Conservation (phyloP, 164 flowering plant genomes). For the Piper betle region DNA sequence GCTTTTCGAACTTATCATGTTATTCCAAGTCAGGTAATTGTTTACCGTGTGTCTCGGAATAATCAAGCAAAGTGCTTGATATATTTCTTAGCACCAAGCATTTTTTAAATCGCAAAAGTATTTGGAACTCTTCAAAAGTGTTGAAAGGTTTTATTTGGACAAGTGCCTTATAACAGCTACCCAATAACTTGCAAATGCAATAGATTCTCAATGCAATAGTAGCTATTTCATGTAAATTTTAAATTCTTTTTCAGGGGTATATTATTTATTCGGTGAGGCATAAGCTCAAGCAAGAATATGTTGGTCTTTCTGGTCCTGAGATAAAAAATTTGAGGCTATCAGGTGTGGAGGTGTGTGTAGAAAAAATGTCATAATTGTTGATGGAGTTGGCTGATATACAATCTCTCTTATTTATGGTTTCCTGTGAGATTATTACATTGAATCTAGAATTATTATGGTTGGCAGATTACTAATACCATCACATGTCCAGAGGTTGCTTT, state of each 20-base stretch:
- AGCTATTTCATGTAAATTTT: too few species aligned
- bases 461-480: conserved; percentile 62
- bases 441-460: conserved; percentile 4
- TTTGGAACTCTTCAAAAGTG: too few species aligned
- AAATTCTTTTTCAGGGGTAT: conserved; percentile 49
- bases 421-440: background rate
- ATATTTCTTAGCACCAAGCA: too few species aligned
- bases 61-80: background rate
- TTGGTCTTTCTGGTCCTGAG: conserved; percentile 69
- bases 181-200: background rate
- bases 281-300: conserved; percentile 72
- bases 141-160: too few species aligned
- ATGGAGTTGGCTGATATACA: background rate
- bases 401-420: background rate
- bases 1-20: conserved; percentile 78
- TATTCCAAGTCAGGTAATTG: conserved; percentile 72
- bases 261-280: conserved; percentile 56
- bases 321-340: conserved; percentile 58
- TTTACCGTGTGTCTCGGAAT: background rate
- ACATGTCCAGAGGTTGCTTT: conserved; percentile 85
- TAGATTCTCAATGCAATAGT: background rate
- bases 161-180: background rate
- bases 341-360: conserved; percentile 75
- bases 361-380: background rate
- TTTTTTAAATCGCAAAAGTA: too few species aligned